Conservation (phyloP, 2,329 filamentous ascomycete species). For the Xylariaceae sp. region DNA sequence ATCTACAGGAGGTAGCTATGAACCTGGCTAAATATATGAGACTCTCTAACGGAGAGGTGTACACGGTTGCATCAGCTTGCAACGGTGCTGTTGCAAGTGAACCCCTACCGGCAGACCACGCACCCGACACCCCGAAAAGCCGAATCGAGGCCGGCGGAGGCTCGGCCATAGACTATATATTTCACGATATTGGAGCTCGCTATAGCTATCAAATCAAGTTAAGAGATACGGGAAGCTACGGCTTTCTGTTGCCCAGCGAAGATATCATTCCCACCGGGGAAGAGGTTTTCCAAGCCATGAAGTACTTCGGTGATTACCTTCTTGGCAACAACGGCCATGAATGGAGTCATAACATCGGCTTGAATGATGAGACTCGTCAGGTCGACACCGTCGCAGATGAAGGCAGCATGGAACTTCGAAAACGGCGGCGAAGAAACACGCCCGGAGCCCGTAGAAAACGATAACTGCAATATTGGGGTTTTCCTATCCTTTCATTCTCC, state of each 20-base stretch:
- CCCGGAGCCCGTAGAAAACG: constrained; percentile 10
- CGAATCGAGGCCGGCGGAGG: constrained; percentile 75
- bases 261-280: constrained; percentile 88
- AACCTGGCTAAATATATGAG: constrained; percentile 89
- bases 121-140: constrained; percentile 40
- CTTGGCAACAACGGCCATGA: constrained; percentile 71
- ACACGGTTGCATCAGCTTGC: constrained; percentile 82
- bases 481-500: too few relatives aligned
- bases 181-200: constrained; percentile 78
- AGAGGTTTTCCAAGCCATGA: constrained; percentile 80
- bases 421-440: constrained; percentile 14
- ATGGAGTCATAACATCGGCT: constrained; percentile 32
- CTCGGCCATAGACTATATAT: constrained; percentile 93
- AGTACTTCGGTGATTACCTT: constrained; percentile 82
- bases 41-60: constrained; percentile 73
- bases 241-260: constrained; percentile 84
- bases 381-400: constrained; percentile 18
- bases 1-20: constrained; percentile 85
- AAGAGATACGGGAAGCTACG: constrained; percentile 90
- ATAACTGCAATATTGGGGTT: not conserved
- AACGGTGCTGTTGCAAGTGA: constrained; percentile 66
- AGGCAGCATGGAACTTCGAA: constrained; percentile 26
- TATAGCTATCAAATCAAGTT: constrained; percentile 95
- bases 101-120: constrained; percentile 24
- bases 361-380: constrained; percentile 30